Evolutionary conservation across 192 early-diverging fungal species (phyloP).

Genomic region (Backusella tuberculispora): DNA sequence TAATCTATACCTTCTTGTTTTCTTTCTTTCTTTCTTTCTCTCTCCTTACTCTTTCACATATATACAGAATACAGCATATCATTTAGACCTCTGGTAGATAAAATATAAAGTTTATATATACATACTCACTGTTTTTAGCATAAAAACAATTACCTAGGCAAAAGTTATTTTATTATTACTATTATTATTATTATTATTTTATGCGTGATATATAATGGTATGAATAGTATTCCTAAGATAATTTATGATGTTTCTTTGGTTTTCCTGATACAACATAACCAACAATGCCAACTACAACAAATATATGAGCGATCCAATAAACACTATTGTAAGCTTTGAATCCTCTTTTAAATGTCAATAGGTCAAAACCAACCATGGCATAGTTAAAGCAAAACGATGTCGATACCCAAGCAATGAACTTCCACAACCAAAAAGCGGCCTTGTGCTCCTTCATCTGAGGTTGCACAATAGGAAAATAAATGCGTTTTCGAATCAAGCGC

Average conservation of each 20-base stretch:
- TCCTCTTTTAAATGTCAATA: constrained; percentile 38
- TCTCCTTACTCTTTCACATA: no score
- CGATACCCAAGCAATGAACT: constrained; percentile 44
- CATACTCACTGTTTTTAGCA: no score
- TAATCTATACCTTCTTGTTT: no score
- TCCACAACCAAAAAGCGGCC: constrained; percentile 33
- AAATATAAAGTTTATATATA: no score
- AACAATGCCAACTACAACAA: constrained; percentile 14
- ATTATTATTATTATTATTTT: no score
- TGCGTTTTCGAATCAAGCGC: constrained; percentile 36
- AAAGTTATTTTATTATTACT: no score
- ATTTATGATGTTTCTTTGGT: constrained; percentile 3
- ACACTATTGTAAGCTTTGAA: constrained; percentile 33
- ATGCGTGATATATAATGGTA: no score
- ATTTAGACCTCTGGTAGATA: no score
- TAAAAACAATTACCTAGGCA: no score
- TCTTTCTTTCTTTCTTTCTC: no score
- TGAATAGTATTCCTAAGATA: neutral
- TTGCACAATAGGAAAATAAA: constrained; percentile 37
- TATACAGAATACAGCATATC: no score
- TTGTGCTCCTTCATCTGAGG: constrained; percentile 37
- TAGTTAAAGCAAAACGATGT: constrained; percentile 53
- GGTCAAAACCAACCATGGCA: constrained; percentile 53
- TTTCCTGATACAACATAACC: neutral
- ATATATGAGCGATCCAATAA: constrained; percentile 36